A percentile compares a stretch with the other conserved stretches of the same genome.
Evolutionary conservation across 805 yeast species (phyloP).

Genomic region (Zygosaccharomyces kombuchaensis): DNA sequence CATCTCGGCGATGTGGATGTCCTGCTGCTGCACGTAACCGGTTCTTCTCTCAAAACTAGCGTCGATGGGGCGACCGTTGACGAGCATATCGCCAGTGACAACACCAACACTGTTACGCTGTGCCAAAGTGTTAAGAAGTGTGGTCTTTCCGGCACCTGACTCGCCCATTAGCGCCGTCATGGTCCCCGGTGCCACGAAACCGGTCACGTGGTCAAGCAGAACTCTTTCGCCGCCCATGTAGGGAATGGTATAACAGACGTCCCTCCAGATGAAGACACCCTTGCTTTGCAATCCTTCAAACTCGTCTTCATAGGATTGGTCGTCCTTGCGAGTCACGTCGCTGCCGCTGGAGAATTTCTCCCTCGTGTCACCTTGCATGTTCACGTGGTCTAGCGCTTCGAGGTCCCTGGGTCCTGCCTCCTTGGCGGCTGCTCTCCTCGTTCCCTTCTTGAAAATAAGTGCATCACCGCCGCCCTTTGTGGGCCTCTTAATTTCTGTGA

Average conservation of each 20-base stretch:
- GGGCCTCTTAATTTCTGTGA: slow-evolving; percentile 26
- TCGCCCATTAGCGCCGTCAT: slow-evolving; percentile 62
- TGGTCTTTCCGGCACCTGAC: slow-evolving; percentile 63
- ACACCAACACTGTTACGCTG: slow-evolving; percentile 50
- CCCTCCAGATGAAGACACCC: slow-evolving; percentile 33
- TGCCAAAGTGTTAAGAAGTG: slow-evolving; percentile 50
- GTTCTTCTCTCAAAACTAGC: slow-evolving; percentile 49
- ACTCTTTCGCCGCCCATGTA: slow-evolving; percentile 42
- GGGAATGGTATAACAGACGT: slow-evolving; percentile 35
- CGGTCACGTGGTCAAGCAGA: slow-evolving; percentile 46
- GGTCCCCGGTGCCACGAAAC: slow-evolving; percentile 50
- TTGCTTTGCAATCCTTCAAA: slow-evolving; percentile 30
- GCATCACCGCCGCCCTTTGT: slow-evolving; percentile 35
- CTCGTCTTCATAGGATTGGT: slow-evolving; percentile 11
- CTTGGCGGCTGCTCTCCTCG: slow-evolving; percentile 14
- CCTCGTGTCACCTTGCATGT: slow-evolving; percentile 12
- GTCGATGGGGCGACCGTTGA: slow-evolving; percentile 49
- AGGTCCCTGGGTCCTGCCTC: slow-evolving; percentile 13
- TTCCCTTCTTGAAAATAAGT: slow-evolving; percentile 53
- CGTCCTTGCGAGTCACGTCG: slow-evolving; percentile 4
- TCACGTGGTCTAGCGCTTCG: slow-evolving; percentile 17
- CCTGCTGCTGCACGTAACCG: slow-evolving; percentile 56
- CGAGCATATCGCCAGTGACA: slow-evolving; percentile 53
- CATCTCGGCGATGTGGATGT: slow-evolving; percentile 42
- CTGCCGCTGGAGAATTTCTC: slow-evolving; percentile 17